Evolutionary conservation across 352 stramenopile species (phyloP).

Genomic region (Phytophthora vignae): DNA sequence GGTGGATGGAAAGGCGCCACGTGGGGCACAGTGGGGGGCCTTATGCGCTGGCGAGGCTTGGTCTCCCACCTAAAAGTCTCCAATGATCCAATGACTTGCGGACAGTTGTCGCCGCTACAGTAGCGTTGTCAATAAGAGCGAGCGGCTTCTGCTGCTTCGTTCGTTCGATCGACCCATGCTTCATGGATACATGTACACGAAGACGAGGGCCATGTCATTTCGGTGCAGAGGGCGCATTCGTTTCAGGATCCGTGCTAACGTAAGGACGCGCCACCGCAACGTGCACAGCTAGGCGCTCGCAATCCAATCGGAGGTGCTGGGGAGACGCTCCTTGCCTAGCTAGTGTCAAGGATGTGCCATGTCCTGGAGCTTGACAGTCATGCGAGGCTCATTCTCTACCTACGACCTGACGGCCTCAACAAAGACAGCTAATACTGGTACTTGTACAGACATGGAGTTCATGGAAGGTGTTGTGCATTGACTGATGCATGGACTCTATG

Average conservation of each 20-base stretch:
- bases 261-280: constrained; percentile 6
- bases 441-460: no score
- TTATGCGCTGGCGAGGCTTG: no score
- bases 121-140: background rate
- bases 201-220: constrained; percentile 20
- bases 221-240: constrained; percentile 21
- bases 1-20: constrained; percentile 22
- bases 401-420: no score
- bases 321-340: background rate
- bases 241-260: constrained; percentile 26
- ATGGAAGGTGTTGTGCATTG: no score
- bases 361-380: constrained; percentile 4
- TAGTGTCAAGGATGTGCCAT: background rate
- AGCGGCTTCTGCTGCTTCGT: background rate
- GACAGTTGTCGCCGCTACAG: constrained; percentile 13
- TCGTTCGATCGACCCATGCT: constrained; percentile 15
- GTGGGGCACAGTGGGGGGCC: no score
- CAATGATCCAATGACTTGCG: no score
- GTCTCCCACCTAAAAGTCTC: no score
- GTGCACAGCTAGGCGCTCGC: background rate
- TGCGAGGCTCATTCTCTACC: background rate
- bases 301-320: constrained; percentile 4
- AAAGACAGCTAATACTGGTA: no score
- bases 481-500: background rate
- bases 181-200: background rate